Conservation (phyloP, 306 rosid species). For the Medicago truncatula region MtrunA17r5.0-ANR NC_053048.1:39754501-39755000, state of each 20-base stretch:
- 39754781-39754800: slow-evolving; percentile 89
- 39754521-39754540: too few relatives aligned
- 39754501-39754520: too few relatives aligned
- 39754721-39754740: slow-evolving; percentile 73
- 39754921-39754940: neutral
- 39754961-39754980: neutral
- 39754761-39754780: slow-evolving; percentile 96
- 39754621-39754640: slow-evolving; percentile 96
- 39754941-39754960: neutral
- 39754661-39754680: slow-evolving; percentile 96
- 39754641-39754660: slow-evolving; percentile 85
- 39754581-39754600: slow-evolving; percentile 30
- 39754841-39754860: slow-evolving; percentile 79
- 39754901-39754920: neutral
- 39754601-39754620: slow-evolving; percentile 94
- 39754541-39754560: neutral
- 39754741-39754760: slow-evolving; percentile 57
- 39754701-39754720: slow-evolving; percentile 98
- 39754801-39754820: slow-evolving; percentile 97
- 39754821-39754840: slow-evolving; percentile 98
- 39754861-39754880: slow-evolving; percentile 54
- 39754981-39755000: neutral
- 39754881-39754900: slow-evolving; percentile 62
- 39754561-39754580: neutral
- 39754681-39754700: slow-evolving; percentile 92